These are phyloP conservation scores for Malus hybrid DNA, from an alignment of 331 rosid species.

Conservation along the genomic window DNA sequence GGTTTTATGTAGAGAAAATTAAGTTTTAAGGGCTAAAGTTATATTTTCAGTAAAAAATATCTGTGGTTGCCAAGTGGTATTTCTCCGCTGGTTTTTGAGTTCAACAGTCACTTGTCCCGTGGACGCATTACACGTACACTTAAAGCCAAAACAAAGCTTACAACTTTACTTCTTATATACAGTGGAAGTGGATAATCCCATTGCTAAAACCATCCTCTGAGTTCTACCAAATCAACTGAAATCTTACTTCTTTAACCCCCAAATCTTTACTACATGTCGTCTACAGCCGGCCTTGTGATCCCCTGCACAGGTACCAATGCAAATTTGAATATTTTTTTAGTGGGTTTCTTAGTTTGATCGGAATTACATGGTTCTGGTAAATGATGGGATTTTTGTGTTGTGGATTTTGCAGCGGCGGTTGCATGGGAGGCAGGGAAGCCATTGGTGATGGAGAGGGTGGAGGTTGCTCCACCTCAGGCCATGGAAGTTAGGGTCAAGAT, in stretches of 20 bases:
- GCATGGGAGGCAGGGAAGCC: constrained; percentile 34
- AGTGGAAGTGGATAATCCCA: too few species aligned
- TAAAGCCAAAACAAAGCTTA: neutral
- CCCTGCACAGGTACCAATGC: constrained; percentile 22
- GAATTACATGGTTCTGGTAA: neutral
- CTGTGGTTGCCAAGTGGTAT: too few species aligned
- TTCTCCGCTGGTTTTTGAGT: too few species aligned
- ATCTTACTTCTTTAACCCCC: neutral
- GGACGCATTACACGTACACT: neutral
- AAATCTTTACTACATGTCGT: constrained; percentile 3
- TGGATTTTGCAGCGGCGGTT: constrained; percentile 22
- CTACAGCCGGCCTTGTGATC: constrained; percentile 22
- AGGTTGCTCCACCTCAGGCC: constrained; percentile 40
- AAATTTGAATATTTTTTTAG: neutral
- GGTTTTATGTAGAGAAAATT: too few species aligned
- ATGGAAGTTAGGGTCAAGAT: constrained; percentile 35
- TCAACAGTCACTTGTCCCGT: neutral
- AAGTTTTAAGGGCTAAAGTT: too few species aligned
- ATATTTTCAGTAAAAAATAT: too few species aligned
- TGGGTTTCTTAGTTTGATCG: neutral
- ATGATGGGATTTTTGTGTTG: neutral
- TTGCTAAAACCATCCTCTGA: too few species aligned
- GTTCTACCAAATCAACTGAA: too few species aligned
- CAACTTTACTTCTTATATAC: neutral
- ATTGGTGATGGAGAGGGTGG: constrained; percentile 28